Conservation (phyloP, 1,284 basidiomycete species). For the Sparassis latifolia region DNA sequence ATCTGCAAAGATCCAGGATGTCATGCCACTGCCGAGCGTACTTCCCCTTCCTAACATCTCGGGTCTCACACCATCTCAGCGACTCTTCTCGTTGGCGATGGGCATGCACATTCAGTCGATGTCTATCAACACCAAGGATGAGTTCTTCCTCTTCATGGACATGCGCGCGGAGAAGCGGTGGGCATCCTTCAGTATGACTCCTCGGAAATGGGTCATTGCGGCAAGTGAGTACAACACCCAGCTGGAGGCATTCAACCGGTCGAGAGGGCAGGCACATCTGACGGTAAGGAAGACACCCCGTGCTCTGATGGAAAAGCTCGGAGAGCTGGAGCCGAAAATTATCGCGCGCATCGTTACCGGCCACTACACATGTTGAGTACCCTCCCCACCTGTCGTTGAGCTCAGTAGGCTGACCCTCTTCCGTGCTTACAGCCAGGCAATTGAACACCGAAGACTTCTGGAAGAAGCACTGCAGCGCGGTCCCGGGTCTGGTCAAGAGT, state of each 20-base stretch:
- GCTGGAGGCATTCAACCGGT: background rate
- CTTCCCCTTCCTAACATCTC: background rate
- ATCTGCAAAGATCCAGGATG: background rate
- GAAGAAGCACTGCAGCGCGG: background rate
- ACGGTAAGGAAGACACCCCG: constrained; percentile 2
- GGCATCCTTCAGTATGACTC: constrained; percentile 9
- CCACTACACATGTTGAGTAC: background rate
- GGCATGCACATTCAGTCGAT: constrained; percentile 5
- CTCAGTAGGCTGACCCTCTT: background rate
- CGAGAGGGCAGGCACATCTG: background rate
- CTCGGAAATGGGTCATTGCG: constrained; percentile 8
- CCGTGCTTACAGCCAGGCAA: background rate
- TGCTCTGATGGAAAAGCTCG: constrained; percentile 8
- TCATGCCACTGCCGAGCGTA: background rate
- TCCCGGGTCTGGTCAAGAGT: background rate
- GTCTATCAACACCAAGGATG: background rate
- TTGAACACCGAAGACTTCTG: background rate
- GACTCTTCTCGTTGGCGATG: constrained; percentile 3
- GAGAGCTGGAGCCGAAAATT: constrained; percentile 2
- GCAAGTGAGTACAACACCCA: constrained; percentile 4
- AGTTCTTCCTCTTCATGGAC: constrained; percentile 12
- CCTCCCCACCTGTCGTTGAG: background rate
- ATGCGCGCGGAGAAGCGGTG: constrained; percentile 6
- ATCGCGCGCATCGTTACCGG: background rate
- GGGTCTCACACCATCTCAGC: constrained; percentile 6